Evolutionary conservation across 495 filamentous ascomycete species (phyloP).

Genomic region (Elaphomyces granulatus): DNA sequence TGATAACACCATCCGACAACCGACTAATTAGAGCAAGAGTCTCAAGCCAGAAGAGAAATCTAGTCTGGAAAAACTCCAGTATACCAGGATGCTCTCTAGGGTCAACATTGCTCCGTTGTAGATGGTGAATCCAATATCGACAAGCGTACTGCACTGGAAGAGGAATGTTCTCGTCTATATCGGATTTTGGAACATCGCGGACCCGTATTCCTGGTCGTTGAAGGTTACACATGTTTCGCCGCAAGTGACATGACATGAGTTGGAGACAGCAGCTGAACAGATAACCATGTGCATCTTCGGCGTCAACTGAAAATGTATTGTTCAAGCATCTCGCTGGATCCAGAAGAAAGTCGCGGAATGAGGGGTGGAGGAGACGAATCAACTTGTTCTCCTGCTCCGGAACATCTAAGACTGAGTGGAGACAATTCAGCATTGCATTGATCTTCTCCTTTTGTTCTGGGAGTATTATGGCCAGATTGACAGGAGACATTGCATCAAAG

Average conservation of each 20-base stretch:
- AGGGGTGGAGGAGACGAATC: slow-evolving; percentile 14
- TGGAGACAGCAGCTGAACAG: slow-evolving; percentile 18
- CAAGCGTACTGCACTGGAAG: slow-evolving; percentile 18
- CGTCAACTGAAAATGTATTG: background rate
- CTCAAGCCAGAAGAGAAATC: slow-evolving; percentile 21
- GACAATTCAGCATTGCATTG: slow-evolving; percentile 7
- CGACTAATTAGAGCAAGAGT: slow-evolving; percentile 9
- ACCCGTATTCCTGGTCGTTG: slow-evolving; percentile 16
- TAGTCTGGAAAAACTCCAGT: slow-evolving; percentile 18
- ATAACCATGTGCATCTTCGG: background rate
- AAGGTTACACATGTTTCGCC: too few species aligned
- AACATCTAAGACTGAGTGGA: slow-evolving; percentile 17
- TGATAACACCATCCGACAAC: slow-evolving; percentile 1
- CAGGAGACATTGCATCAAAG: slow-evolving; percentile 11
- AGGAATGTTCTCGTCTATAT: slow-evolving; percentile 11
- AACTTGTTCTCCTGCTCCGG: slow-evolving; percentile 7
- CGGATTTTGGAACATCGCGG: slow-evolving; percentile 2
- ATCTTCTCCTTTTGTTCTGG: slow-evolving; percentile 2
- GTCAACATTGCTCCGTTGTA: too few species aligned
- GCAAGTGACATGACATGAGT: slow-evolving; percentile 21
- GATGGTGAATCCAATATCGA: slow-evolving; percentile 16
- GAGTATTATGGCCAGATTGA: slow-evolving; percentile 7
- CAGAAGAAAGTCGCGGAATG: slow-evolving; percentile 18
- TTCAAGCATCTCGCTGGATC: slow-evolving; percentile 8
- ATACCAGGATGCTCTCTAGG: slow-evolving; percentile 16